A percentile compares a stretch with the other conserved stretches of the same genome.
Conservation (phyloP, 2,329 filamentous ascomycete species). For the Claviceps humidiphila region DNA sequence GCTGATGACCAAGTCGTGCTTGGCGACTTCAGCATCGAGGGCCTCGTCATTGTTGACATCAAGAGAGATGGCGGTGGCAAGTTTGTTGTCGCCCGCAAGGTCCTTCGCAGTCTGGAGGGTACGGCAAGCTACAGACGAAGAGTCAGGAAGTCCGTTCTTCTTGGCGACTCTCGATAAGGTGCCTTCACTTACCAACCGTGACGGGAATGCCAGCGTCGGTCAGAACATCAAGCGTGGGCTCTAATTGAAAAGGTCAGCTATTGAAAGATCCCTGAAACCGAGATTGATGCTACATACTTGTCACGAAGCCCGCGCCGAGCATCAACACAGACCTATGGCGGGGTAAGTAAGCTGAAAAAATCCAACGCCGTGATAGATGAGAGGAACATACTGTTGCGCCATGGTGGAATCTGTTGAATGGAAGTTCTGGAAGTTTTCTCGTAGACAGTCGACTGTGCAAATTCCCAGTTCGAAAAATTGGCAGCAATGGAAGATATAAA, state of each 20-base stretch:
- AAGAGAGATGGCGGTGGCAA: conserved; percentile 65
- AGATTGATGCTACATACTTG: conserved; percentile 13
- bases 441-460: not conserved
- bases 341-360: not conserved
- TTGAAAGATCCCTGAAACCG: not conserved
- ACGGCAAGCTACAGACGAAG: conserved; percentile 51
- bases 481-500: not conserved
- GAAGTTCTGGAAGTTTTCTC: not conserved
- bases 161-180: not conserved
- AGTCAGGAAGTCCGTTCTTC: not conserved
- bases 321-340: conserved; percentile 18
- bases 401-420: not conserved
- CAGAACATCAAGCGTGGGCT: conserved; percentile 52
- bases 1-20: conserved; percentile 67
- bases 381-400: conserved; percentile 4
- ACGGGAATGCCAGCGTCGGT: conserved; percentile 46
- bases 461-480: not conserved
- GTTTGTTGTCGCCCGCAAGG: conserved; percentile 57
- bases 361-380: not conserved
- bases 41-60: conserved; percentile 67
- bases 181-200: conserved; percentile 41
- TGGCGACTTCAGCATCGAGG: conserved; percentile 66
- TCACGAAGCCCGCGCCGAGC: conserved; percentile 45
- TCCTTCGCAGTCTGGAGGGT: conserved; percentile 65
- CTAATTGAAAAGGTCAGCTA: conserved; percentile 9